These are phyloP conservation scores for Metschnikowia orientalis DNA, from an alignment of 805 yeast species.

Conservation along the genomic window DNA sequence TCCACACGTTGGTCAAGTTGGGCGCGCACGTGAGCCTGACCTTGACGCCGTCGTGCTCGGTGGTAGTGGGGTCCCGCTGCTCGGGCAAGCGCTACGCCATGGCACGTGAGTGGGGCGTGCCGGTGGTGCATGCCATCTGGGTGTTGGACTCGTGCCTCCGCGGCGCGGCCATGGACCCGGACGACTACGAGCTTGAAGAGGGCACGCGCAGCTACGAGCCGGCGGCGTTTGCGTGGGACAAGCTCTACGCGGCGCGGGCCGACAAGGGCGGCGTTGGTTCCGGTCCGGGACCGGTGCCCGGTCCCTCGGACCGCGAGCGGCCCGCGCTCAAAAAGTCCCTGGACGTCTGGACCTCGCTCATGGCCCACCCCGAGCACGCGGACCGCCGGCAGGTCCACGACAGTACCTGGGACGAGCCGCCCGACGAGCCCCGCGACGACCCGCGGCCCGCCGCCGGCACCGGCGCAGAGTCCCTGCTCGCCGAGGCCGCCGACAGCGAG, in stretches of 20 bases:
- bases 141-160: constrained; percentile 42
- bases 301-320: constrained; percentile 9
- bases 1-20: constrained; percentile 31
- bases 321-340: constrained; percentile 21
- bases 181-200: constrained; percentile 35
- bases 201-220: constrained; percentile 5
- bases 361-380: constrained; percentile 21
- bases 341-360: constrained; percentile 43
- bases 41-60: constrained; percentile 39
- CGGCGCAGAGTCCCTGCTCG: constrained; percentile 6
- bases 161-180: constrained; percentile 38
- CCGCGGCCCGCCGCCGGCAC: constrained; percentile 6
- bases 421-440: constrained; percentile 13
- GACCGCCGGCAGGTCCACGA: constrained; percentile 15
- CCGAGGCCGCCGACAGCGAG: background rate
- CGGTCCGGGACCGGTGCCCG: too few relatives aligned
- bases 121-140: constrained; percentile 50
- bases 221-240: constrained; percentile 31
- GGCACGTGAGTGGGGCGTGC: constrained; percentile 50
- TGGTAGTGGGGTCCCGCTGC: constrained; percentile 47
- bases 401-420: constrained; percentile 25
- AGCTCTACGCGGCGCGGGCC: constrained; percentile 11
- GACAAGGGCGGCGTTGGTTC: background rate
- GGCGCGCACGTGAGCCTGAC: constrained; percentile 54
- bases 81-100: constrained; percentile 50